These are phyloP conservation scores for Aspergillus transmontanensis DNA, from an alignment of 2,329 filamentous ascomycete genomes.

Conservation along the genomic window DNA sequence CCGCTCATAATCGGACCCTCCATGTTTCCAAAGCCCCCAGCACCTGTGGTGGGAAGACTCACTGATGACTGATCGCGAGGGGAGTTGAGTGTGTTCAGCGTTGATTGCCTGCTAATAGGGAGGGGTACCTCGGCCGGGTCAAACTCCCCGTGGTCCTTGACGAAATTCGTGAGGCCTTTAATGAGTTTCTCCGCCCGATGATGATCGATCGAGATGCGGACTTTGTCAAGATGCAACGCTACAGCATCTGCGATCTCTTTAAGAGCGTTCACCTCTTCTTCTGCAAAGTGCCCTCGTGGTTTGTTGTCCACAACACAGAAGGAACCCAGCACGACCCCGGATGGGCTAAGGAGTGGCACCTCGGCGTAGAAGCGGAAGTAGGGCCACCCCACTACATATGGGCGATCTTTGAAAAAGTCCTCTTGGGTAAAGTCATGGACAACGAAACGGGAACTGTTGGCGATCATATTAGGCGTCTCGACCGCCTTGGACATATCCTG, in stretches of 20 bases:
- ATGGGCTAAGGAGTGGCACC: constrained; percentile 60
- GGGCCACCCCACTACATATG: constrained; percentile 36
- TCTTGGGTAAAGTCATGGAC: constrained; percentile 43
- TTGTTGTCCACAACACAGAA: constrained; percentile 62
- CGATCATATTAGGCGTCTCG: constrained; percentile 7
- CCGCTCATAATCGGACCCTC: neutral
- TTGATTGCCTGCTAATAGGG: constrained; percentile 7
- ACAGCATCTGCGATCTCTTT: constrained; percentile 40
- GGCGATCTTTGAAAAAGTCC: constrained; percentile 37
- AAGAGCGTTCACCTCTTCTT: constrained; percentile 12
- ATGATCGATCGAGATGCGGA: constrained; percentile 54
- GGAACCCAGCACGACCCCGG: constrained; percentile 59
- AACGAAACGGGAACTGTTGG: constrained; percentile 27
- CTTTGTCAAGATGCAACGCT: constrained; percentile 60
- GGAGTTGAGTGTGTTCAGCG: neutral
- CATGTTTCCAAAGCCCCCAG: neutral
- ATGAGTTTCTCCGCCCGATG: constrained; percentile 59
- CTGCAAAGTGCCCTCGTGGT: constrained; percentile 49
- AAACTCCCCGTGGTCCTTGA: constrained; percentile 42
- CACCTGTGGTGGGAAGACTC: neutral
- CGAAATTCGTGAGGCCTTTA: constrained; percentile 52
- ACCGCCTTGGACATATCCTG: neutral
- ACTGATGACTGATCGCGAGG: neutral
- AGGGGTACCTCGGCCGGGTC: constrained; percentile 23
- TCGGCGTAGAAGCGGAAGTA: constrained; percentile 57